Conservation (phyloP, 257 asterid genomes). For the Gentiana straminea region DNA sequence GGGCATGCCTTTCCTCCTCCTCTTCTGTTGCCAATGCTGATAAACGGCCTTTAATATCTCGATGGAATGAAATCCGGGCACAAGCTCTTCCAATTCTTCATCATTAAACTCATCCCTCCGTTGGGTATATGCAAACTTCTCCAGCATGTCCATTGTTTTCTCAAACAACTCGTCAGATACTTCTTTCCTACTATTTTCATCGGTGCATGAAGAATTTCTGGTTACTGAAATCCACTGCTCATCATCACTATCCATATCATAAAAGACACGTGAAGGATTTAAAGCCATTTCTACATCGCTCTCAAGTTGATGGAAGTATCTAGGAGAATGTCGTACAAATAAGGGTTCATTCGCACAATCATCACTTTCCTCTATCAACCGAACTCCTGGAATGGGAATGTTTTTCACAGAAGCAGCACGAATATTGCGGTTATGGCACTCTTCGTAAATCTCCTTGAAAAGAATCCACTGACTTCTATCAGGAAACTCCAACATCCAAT, state of each 20-base stretch:
- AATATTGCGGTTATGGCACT: conserved; percentile 78
- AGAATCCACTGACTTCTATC: conserved; percentile 86
- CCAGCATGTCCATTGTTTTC: conserved; percentile 60
- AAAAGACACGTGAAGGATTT: conserved; percentile 59
- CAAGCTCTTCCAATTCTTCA: conserved; percentile 59
- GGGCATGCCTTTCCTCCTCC: conserved; percentile 70
- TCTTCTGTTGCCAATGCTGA: conserved; percentile 70
- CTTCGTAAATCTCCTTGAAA: conserved; percentile 94
- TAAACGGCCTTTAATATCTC: conserved; percentile 44
- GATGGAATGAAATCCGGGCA: conserved; percentile 38
- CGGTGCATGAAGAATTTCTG: conserved; percentile 11
- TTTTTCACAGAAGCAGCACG: conserved; percentile 95
- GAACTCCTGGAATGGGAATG: conserved; percentile 94
- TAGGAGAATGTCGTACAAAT: conserved; percentile 40
- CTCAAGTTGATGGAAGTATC: conserved; percentile 70
- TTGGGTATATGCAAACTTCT: conserved; percentile 63
- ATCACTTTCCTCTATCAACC: conserved; percentile 52
- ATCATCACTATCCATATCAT: conserved; percentile 95
- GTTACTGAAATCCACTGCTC: conserved; percentile 55
- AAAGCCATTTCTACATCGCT: conserved; percentile 88
- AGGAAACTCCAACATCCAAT: conserved; percentile 89
- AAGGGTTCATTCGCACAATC: conserved; percentile 38
- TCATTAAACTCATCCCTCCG: conserved; percentile 47
- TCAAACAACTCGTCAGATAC: conserved; percentile 67
- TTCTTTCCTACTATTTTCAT: conserved; percentile 26